Base-by-base conservation (phyloP, 202 grass and related monocot genomes). In the Brachypodium distachyon region DNA sequence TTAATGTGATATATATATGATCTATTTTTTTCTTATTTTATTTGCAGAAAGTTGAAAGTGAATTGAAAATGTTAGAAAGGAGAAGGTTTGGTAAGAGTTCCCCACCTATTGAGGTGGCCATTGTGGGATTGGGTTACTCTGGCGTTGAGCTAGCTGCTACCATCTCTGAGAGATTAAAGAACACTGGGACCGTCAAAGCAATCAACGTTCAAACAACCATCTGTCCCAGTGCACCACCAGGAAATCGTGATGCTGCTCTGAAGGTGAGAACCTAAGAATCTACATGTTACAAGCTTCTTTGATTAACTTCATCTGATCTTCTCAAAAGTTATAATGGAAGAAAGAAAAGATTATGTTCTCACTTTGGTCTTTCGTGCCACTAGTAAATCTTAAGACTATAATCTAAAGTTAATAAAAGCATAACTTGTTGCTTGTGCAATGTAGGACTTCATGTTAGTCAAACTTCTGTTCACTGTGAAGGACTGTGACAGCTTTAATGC, bases 81-180 rank as follows among this genome's bases (percentile, higher is more conserved):
- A 69, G 70, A 80, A 95, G 81, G 54, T 95, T 94, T 85, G 92
- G 85, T 78, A 89, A 89, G 42, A 60, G 13, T 66, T 74, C 79
- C 42, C 71, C 83, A 67, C 38, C 58, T 56, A 90, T 99, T 87
- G 31, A 74, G 56, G 91, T 99, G 46, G 89, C 92, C 82, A 90
- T 99, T 79, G 92, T 99, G 74, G 96, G 96, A 19, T 79, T 90
- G 22, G 96, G 96, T 76, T 99, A 99, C 77, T 88, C 96, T 54
- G 96, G 96, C 55, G 92, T 99, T 77, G 96, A 99, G 51, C 87
- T 99, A 75, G 91, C 96, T 67, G 91, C 89, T 50, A 99, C 92
- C 14, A 89, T 98, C 64, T 93, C 92, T 60, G 91, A 99, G 83
- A 92, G 96, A 88, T 83, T 99, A 70, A 87, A 90, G 72, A 73